Percentiles rank a stretch among this genome's conserved stretches.
Conservation (phyloP, 2,329 filamentous ascomycete species). For the Fusarium redolens region DNA sequence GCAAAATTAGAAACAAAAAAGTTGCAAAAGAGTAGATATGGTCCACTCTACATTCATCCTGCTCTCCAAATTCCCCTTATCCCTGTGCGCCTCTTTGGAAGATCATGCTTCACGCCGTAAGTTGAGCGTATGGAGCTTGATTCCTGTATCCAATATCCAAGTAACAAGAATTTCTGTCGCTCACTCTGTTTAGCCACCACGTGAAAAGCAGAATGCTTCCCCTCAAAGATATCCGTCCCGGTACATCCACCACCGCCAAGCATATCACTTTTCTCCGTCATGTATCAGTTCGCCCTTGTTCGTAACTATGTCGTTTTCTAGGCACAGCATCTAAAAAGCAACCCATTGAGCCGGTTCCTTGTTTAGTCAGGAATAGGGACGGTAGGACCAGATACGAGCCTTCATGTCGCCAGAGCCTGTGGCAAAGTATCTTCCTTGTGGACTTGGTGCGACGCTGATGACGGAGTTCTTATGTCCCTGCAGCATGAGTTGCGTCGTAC, state of each 20-base stretch:
- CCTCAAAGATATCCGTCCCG: conserved; percentile 17
- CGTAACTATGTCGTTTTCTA: conserved; percentile 13
- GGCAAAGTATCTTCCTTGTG: conserved; percentile 87
- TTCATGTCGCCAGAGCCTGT: conserved; percentile 98
- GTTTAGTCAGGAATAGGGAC: conserved; percentile 53
- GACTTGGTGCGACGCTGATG: conserved; percentile 95
- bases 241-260: conserved; percentile 17
- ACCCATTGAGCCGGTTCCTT: conserved; percentile 35
- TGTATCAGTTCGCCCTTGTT: conserved; percentile 19
- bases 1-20: conserved; percentile 34
- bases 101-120: conserved; percentile 36
- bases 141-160: conserved; percentile 38
- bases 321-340: conserved; percentile 25
- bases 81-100: conserved; percentile 45
- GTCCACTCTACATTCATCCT: conserved; percentile 24
- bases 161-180: conserved; percentile 39
- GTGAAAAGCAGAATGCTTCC: conserved; percentile 20
- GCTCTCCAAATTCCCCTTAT: conserved; percentile 41
- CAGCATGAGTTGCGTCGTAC: conserved; percentile 95
- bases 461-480: conserved; percentile 99
- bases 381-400: conserved; percentile 95
- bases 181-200: conserved; percentile 26
- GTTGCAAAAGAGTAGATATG: conserved; percentile 38
- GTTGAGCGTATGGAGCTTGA: conserved; percentile 27
- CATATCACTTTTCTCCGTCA: conserved; percentile 15